Base-by-base conservation (phyloP, 2,329 filamentous ascomycete genomes). In the Cercospora beticola region DNA sequence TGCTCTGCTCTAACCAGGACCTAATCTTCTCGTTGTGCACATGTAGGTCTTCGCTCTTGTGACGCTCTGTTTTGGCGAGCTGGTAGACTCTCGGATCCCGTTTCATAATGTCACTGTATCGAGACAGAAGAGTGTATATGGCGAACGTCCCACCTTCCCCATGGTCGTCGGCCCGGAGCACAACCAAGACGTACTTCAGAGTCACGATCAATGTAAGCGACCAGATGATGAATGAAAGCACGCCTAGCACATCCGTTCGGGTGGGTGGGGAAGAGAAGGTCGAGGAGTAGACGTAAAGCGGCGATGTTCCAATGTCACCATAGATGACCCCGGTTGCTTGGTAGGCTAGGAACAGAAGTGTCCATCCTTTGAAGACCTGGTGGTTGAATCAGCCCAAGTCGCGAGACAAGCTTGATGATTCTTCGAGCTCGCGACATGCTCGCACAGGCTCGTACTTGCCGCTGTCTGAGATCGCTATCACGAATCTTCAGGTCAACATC, bases 71-170 rank as follows among this genome's bases (percentile, higher is more conserved):
- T 64, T 84, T 85, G 23, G 89, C 79, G 10, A 85, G 81, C 14
- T 82, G 82, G 16, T 82, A 81, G 72, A 84, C 82, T 64, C 84
- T 83, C 2, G 88, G 87, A 70, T 90, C 88, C 10, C 83, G 81
- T 58, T 85, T 83, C 16, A 85, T 83, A 66, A 91, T 89, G 70
- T 89, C 83, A 67, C 85, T 83, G 78, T 86, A 88, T 72, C 87
- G 82, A 5, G 88, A 85, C 1, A 91, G 82, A 14, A 91, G 78
- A 4, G 86, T 87, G 77, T 90, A 91, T n/a, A 88, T 84, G 30
- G 86, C 87, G 77, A 91, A 91, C 0, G 88, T 91, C 28, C 89
- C 89, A 30, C 89, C 89, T 74, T 91, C 88, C 46, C 89, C 89
- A 74, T 91, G 88, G 69, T 91, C 88, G 75, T 91, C 89, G 64